phyloP scores from a whole-genome alignment of 345 rosid genomes.

The Eucalyptus brandiana region DNA sequence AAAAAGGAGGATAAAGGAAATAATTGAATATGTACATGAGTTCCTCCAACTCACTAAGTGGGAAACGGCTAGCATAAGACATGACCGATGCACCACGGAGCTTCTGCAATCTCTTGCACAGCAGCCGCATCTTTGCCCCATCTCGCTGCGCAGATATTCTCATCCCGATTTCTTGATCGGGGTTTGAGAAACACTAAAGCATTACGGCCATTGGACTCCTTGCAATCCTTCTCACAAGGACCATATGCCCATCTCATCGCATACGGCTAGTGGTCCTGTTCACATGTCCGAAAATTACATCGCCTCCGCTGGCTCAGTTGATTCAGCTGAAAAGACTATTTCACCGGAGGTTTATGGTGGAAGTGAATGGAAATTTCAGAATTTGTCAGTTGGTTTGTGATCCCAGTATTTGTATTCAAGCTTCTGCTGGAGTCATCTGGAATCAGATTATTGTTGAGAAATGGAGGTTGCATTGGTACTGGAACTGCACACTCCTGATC shows the following conservation, averaged over 20 bases:
- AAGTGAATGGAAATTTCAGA: neutral
- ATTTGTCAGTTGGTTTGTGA: neutral
- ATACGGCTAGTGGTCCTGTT: neutral
- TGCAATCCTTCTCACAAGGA: neutral
- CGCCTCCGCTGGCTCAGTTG: neutral
- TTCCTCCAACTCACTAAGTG: neutral
- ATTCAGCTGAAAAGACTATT: neutral
- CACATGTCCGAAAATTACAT: neutral
- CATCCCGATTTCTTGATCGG: neutral
- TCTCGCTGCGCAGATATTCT: neutral
- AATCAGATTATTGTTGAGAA: neutral
- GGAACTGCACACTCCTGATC: neutral
- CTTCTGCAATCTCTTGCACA: neutral
- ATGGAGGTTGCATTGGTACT: slow-evolving; percentile 2
- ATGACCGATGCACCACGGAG: neutral
- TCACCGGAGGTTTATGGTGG: neutral
- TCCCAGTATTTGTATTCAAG: neutral
- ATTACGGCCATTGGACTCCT: neutral
- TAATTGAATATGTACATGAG: neutral
- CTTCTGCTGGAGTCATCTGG: neutral
- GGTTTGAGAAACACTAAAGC: neutral
- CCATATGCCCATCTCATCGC: neutral
- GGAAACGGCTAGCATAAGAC: neutral
- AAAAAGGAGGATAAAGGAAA: too few species aligned
- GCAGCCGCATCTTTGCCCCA: neutral